Base-by-base conservation (phyloP, 1,284 basidiomycete genomes). In the Coriolopsis trogii region DNA sequence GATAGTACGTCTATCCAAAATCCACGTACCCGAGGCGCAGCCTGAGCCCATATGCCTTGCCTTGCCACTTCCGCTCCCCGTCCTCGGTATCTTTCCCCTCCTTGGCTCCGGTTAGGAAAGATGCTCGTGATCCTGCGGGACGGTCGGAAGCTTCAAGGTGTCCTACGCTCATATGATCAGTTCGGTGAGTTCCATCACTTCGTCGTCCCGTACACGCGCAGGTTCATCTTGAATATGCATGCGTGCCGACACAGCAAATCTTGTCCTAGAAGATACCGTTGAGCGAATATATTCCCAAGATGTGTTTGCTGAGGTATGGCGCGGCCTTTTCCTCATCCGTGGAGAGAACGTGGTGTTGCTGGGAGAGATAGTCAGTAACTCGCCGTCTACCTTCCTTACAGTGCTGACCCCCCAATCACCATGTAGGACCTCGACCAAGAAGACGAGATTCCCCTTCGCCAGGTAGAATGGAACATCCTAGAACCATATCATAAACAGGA, bases 311-410 rank as follows among this genome's bases (percentile, higher is more conserved):
- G 93, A 97, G 66, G 85, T 83, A 58, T 89, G 86, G 75, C 81
- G 88, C 56, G 95, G 96, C 4, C 80, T 99, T 20, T 95, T 93
- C 70, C 81, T 99, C 59, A 94, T 99, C 60, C 85, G 97, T 60
- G 97, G 97, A 41, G 97, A 99, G 78, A 99, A 99, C 68, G 97
- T 99, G 20, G 97, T 99, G 10, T 75, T 98, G 43, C 75, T 99
- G 46, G 97, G 97, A 45, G 97, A 99, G 80, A 90, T 99, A 53
- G 96, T 98, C 67, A 68, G 93, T 83, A 6, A 24, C 13, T 31
- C 21, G 18, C 28, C 41, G 1, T 21, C 16, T 16, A 6, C 6
- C 20, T 23, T 20, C 13, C 21, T 4, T 42, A 23, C 16, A 10
- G 15, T 18, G 37, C 42, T 47, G 45, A 33, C 31, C 49, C 38